A percentile compares a stretch with the other conserved stretches of the same genome.
These are phyloP conservation scores for Trametes gibbosa DNA, from an alignment of 768 basidiomycete species.

Conservation along the genomic window DNA sequence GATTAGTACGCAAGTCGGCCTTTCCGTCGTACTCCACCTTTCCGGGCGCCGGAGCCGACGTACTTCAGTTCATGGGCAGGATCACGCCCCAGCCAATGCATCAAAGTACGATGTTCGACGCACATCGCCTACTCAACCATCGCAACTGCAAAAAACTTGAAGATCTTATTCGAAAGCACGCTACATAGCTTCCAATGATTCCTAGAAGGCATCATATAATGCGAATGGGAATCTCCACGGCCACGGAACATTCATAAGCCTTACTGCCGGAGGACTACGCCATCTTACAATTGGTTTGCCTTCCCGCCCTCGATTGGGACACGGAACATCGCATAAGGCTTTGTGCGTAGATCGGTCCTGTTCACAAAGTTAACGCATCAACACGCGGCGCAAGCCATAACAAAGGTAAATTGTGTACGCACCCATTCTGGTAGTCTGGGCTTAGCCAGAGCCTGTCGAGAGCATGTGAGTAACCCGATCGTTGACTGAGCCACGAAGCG, in stretches of 20 bases:
- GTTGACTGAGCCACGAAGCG: too few species aligned
- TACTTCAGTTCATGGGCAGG: neutral
- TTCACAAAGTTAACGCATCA: neutral
- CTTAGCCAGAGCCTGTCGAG: conserved; percentile 16
- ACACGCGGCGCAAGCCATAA: neutral
- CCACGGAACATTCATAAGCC: too few species aligned
- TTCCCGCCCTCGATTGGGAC: conserved; percentile 17
- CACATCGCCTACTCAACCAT: too few species aligned
- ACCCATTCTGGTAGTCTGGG: conserved; percentile 23
- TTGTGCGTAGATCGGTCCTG: conserved; percentile 20
- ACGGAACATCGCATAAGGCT: conserved; percentile 19
- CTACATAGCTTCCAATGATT: too few species aligned
- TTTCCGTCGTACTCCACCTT: too few species aligned
- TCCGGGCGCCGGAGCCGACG: neutral
- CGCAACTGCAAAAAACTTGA: too few species aligned
- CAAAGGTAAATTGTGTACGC: neutral
- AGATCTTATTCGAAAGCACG: too few species aligned
- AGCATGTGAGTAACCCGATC: neutral
- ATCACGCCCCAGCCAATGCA: too few species aligned
- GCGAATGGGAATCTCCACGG: too few species aligned
- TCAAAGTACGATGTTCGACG: too few species aligned
- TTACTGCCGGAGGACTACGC: too few species aligned
- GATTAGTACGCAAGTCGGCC: neutral
- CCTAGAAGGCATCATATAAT: too few species aligned
- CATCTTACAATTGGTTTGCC: conserved; percentile 1